A percentile compares a stretch with the other conserved stretches of the same genome.
phyloP scores from a whole-genome alignment of 495 filamentous ascomycete genomes.

The Penicillium odoratum region DNA sequence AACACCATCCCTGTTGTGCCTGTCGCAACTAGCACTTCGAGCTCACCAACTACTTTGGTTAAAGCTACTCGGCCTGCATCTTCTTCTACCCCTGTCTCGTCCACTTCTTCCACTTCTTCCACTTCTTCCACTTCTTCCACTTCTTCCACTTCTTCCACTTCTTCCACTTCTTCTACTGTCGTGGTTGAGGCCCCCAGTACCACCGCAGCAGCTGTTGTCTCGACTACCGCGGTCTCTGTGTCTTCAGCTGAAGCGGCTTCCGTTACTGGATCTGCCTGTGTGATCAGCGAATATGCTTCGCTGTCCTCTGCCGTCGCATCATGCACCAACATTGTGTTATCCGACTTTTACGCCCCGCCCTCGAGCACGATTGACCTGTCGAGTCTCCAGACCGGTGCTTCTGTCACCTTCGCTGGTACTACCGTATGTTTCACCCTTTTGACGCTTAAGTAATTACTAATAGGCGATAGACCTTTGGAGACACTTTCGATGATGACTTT shows the following conservation, averaged over 20 bases:
- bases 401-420: conserved; percentile 48
- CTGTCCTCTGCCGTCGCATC: conserved; percentile 46
- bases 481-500: conserved; percentile 50
- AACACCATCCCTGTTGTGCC: conserved; percentile 7
- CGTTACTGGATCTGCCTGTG: conserved; percentile 33
- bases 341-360: conserved; percentile 48
- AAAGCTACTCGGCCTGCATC: conserved; percentile 10
- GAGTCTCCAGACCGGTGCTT: conserved; percentile 39
- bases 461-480: conserved; percentile 19
- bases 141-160: background rate
- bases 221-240: conserved; percentile 6
- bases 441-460: background rate
- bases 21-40: conserved; percentile 11
- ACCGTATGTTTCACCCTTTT: conserved; percentile 35
- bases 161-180: background rate
- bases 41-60: conserved; percentile 15
- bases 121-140: background rate
- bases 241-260: conserved; percentile 11
- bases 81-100: conserved; percentile 6
- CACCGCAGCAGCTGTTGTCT: background rate
- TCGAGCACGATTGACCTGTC: conserved; percentile 53
- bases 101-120: background rate
- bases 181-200: background rate
- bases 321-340: conserved; percentile 52
- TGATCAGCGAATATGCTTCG: conserved; percentile 42